phyloP scores from a whole-genome alignment of 768 basidiomycete genomes.

The Rhodotorula toruloides region DNA sequence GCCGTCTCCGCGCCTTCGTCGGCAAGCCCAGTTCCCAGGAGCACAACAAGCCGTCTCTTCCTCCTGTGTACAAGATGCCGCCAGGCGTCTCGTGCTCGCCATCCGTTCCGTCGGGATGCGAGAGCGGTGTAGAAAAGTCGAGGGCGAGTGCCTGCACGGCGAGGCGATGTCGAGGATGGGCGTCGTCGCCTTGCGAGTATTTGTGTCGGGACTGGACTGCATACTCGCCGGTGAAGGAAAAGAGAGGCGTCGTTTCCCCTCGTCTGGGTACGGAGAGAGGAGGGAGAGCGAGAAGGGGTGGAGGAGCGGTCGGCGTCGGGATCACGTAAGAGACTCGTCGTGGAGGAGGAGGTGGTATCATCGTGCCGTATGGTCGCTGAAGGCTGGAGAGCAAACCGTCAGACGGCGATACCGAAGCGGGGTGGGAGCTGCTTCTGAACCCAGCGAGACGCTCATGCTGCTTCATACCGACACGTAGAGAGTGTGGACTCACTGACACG shows the following conservation, averaged over 20 bases:
- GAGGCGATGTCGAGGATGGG: conserved; percentile 37
- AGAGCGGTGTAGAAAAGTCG: conserved; percentile 38
- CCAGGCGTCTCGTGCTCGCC: conserved; percentile 7
- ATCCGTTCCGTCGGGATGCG: conserved; percentile 19
- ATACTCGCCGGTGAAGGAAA: not conserved
- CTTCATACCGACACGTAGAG: no score
- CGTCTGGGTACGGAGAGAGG: not conserved
- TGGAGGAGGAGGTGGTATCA: conserved; percentile 13
- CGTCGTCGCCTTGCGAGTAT: conserved; percentile 7
- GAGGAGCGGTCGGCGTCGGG: conserved; percentile 14
- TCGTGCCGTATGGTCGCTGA: not conserved
- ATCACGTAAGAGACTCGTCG: conserved; percentile 36
- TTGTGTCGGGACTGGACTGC: conserved; percentile 3
- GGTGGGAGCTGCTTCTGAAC: not conserved
- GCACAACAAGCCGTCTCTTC: conserved; percentile 40
- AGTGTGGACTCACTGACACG: no score
- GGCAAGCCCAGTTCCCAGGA: conserved; percentile 42
- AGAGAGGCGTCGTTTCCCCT: conserved; percentile 17
- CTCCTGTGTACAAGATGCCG: conserved; percentile 42
- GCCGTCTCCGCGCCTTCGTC: conserved; percentile 18
- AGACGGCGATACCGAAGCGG: not conserved
- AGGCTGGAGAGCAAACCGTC: not conserved
- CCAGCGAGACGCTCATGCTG: no score
- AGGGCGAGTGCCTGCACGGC: conserved; percentile 41
- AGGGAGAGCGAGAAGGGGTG: conserved; percentile 33